A percentile compares a stretch with the other conserved stretches of the same genome.
Conservation (phyloP, 2,329 filamentous ascomycete species). For the Pseudocercospora vitis region DNA sequence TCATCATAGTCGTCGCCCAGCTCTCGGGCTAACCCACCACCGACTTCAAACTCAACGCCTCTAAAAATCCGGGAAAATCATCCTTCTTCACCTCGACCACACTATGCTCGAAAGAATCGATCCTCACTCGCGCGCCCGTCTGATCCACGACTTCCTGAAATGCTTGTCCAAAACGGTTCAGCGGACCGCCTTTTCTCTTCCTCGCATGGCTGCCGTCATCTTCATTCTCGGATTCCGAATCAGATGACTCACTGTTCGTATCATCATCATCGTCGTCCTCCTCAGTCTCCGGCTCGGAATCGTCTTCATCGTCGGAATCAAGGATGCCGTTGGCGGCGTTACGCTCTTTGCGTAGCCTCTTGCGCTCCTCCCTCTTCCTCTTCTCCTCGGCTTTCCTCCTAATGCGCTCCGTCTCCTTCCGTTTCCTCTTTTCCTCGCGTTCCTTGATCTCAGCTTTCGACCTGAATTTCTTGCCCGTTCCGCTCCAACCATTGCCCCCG, state of each 20-base stretch:
- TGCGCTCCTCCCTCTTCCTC: constrained; percentile 56
- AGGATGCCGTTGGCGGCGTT: constrained; percentile 56
- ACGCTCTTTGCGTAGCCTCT: constrained; percentile 60
- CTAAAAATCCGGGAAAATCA: constrained; percentile 84
- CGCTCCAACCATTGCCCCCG: constrained; percentile 67
- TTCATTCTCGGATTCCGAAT: constrained; percentile 26
- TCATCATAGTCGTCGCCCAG: too few species aligned
- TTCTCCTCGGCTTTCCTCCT: constrained; percentile 56
- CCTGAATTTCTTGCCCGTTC: constrained; percentile 57
- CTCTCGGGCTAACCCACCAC: constrained; percentile 58
- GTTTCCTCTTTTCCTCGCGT: constrained; percentile 63
- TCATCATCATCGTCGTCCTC: constrained; percentile 35
- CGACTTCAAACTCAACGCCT: constrained; percentile 86
- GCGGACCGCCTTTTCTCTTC: constrained; percentile 67
- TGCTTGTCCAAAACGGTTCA: constrained; percentile 89
- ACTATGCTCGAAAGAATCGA: constrained; percentile 96
- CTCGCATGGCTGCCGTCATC: constrained; percentile 49
- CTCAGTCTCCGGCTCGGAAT: constrained; percentile 47
- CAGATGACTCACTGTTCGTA: too few species aligned
- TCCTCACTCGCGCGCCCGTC: constrained; percentile 83
- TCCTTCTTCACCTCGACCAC: constrained; percentile 98
- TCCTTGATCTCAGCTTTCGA: constrained; percentile 48
- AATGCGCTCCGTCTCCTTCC: constrained; percentile 53
- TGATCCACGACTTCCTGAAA: constrained; percentile 94
- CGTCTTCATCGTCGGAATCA: constrained; percentile 52